Base-by-base conservation (phyloP, 148 eudicot species). In the Pouteria glomerata region DNA sequence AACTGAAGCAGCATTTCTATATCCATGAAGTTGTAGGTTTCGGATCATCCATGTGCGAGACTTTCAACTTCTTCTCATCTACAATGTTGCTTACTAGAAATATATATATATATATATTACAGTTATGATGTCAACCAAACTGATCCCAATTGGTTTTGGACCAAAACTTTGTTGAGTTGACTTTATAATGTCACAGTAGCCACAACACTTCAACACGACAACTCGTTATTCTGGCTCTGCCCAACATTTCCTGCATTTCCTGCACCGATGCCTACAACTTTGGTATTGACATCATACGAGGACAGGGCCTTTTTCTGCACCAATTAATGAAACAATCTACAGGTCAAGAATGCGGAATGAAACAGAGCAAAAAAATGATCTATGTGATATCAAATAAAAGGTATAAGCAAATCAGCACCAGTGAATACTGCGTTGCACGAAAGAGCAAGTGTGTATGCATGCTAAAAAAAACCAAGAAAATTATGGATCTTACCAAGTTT, bases 291-390 rank as follows among this genome's bases (percentile, higher is more conserved):
- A 66, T 83, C 87, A 50, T 77, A 70, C 6, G 87, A 81, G 14
- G 90, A 86, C 73, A 86, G 45, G 52, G 68, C 83, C 31, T 83
- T 63, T 68, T 57, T 83, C 90, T 86, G 87, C 90, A 81, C 42
- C 65, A 61, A 67, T 51, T 55, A 44, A 55, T 71, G 51, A 74
- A 77, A 74, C 50, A 3, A 73, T 74, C 58, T 73, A 31, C 34
- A 35, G 51, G 70, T 79, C 74, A 74, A 65, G 45, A 48, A 37
- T 64, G 42, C 47, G 18, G 29, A 37, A 71, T 39, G 44, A 3
- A 50, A 50, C 53, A 16, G 21, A 16, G 21, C 53, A 50, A 2
- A 50, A 16, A 23, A 23, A 50, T 2, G 21, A 50, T 16, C 3
- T 50, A n/a, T n/a, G 53, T 16, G 34, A 27, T 57, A 27, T 30